These are phyloP conservation scores for Uncinocarpus reesii DNA, from an alignment of 2,329 filamentous ascomycete genomes.

Conservation along the genomic window DNA sequence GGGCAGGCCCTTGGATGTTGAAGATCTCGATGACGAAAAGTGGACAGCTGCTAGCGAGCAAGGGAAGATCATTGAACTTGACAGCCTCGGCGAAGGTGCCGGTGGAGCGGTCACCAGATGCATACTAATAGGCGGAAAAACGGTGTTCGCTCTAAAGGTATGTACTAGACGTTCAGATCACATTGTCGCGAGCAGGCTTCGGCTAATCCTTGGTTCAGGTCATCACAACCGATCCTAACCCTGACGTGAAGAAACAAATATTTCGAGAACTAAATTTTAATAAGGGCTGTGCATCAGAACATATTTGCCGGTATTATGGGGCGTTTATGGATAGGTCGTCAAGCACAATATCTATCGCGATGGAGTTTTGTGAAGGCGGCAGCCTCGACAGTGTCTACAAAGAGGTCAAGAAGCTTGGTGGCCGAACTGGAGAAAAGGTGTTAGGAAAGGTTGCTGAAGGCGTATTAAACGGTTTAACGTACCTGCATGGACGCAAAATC, in stretches of 20 bases:
- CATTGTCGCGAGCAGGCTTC: background rate
- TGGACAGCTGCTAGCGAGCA: slow-evolving; percentile 90
- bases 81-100: slow-evolving; percentile 84
- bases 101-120: slow-evolving; percentile 91
- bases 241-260: slow-evolving; percentile 97
- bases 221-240: slow-evolving; percentile 95
- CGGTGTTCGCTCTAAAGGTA: slow-evolving; percentile 92
- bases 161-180: slow-evolving; percentile 21
- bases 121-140: slow-evolving; percentile 81
- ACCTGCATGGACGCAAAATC: slow-evolving; percentile 90
- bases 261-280: slow-evolving; percentile 94
- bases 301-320: slow-evolving; percentile 96
- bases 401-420: slow-evolving; percentile 90
- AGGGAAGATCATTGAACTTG: slow-evolving; percentile 76
- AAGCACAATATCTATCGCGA: slow-evolving; percentile 93
- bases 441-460: slow-evolving; percentile 94
- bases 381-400: slow-evolving; percentile 94
- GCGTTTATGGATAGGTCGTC: slow-evolving; percentile 94
- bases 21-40: slow-evolving; percentile 87
- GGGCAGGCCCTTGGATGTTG: slow-evolving; percentile 75
- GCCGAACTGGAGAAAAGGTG: slow-evolving; percentile 92
- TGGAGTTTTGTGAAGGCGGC: slow-evolving; percentile 98
- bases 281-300: slow-evolving; percentile 88
- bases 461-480: slow-evolving; percentile 84
- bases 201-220: slow-evolving; percentile 48